Base-by-base conservation (phyloP, 2,329 filamentous ascomycete species). In the Aspergillus jensenii region DNA sequence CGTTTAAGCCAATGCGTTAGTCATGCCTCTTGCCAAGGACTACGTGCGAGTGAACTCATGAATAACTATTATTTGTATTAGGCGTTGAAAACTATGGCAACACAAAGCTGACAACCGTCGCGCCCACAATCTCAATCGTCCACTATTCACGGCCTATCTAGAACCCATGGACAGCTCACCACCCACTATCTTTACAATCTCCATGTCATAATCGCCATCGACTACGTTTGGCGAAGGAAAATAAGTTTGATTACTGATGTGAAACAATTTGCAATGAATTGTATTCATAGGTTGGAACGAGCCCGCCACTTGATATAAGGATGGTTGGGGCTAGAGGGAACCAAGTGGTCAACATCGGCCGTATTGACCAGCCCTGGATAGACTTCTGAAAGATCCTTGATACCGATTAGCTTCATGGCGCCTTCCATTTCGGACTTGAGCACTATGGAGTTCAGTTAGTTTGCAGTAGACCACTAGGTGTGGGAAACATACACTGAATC, bases 291-390 rank as follows among this genome's bases (percentile, higher is more conserved):
- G 12, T 45, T 44, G 3, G 45, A 33, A 9, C 45, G 45, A 1
- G 47, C 31, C 39, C 46, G 35, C 54, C 54, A 56, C 4, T 44
- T 56, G 31, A 56, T 51, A 46, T 51, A 56, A 6, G 54, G 54
- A n/a, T 56, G 54, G 11, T 49, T 33, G 4, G 46, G 17, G 6
- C 47, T 47, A 19, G 46, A 31, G 4, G 53, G 46, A 35, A 56
- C 53, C 39, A 56, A 21, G 15, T 56, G 41, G 27, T 56, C 53
- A 5, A 56, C 53, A 19, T 56, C 53, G 0, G 53, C 23, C 9
- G 53, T 56, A 50, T 56, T 56, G n/a, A 56, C 53, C 25, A 56
- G 7, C 14, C 46, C 53, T 6, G 53, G 53, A 27, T 45, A 47
- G 0, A 50, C 46, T n/a, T 56, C 53, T 7, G 53, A 56, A 7